Percentiles rank a stretch among this genome's conserved stretches.
These are phyloP conservation scores for Rutidosis leptorrhynchoides DNA, from an alignment of 129 eudicot genomes.

Conservation along the genomic window DNA sequence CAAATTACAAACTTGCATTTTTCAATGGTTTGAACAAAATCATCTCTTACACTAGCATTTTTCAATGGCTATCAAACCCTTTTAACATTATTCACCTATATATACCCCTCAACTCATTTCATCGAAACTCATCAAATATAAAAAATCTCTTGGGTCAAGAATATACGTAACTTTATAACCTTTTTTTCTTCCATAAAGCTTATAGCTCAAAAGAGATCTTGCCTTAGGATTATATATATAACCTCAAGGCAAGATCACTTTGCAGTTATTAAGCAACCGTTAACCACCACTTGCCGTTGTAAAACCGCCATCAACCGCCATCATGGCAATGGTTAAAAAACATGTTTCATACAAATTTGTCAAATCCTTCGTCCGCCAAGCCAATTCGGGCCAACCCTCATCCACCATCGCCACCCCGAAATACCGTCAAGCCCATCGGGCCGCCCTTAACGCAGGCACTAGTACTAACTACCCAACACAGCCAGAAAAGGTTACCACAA, in stretches of 20 bases:
- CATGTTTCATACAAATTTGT: constrained; percentile 19
- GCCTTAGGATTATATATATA: constrained; percentile 14
- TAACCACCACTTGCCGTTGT: constrained; percentile 14
- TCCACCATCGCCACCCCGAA: constrained; percentile 16
- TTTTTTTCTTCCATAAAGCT: constrained; percentile 15
- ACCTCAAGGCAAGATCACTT: constrained; percentile 32
- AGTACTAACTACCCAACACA: constrained; percentile 2
- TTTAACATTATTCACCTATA: constrained; percentile 23
- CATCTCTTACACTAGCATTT: constrained; percentile 7
- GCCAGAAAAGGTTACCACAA: constrained; percentile 11
- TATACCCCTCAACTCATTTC: background rate
- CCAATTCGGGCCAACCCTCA: constrained; percentile 22
- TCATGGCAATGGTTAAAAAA: constrained; percentile 31
- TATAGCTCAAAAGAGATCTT: constrained; percentile 31
- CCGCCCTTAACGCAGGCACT: constrained; percentile 21
- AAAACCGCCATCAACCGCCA: constrained; percentile 1
- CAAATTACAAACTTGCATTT: constrained; percentile 7
- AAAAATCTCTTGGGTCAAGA: constrained; percentile 7
- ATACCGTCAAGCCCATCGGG: constrained; percentile 19
- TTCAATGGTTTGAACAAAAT: constrained; percentile 16
- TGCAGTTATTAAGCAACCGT: constrained; percentile 20
- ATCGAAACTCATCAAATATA: background rate
- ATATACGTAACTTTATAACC: background rate
- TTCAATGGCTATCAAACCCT: constrained; percentile 20
- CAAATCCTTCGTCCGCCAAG: constrained; percentile 23